phyloP scores from a whole-genome alignment of 306 rosid species.

The Parietaria judaica region DNA sequence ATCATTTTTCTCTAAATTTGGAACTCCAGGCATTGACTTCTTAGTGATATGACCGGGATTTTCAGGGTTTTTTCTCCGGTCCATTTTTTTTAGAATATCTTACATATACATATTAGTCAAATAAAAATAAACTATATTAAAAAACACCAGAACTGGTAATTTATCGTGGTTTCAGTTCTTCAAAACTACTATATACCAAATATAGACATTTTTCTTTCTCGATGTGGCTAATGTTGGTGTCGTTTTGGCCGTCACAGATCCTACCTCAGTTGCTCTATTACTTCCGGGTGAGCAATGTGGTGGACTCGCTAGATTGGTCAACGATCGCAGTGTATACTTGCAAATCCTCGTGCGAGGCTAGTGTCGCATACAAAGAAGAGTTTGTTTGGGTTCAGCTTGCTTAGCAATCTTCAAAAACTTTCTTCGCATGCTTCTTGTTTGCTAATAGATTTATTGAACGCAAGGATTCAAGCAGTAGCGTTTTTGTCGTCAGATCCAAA shows the following conservation, averaged over 20 bases:
- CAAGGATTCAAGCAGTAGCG: too few species aligned
- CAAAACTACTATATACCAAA: too few species aligned
- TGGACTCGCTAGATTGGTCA: slow-evolving; percentile 13
- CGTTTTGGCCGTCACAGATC: slow-evolving; percentile 30
- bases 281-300: slow-evolving; percentile 12
- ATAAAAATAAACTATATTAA: too few species aligned
- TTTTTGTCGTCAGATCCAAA: too few species aligned
- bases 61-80: too few species aligned
- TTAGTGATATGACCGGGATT: too few species aligned
- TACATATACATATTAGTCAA: too few species aligned
- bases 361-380: slow-evolving; percentile 12
- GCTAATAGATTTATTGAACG: not conserved
- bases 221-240: not conserved
- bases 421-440: not conserved
- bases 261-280: slow-evolving; percentile 65
- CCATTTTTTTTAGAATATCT: too few species aligned
- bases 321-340: slow-evolving; percentile 8
- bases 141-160: too few species aligned
- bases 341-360: slow-evolving; percentile 3
- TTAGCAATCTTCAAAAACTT: not conserved
- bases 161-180: too few species aligned
- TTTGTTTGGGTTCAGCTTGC: slow-evolving; percentile 8
- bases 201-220: not conserved
- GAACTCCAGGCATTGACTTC: too few species aligned
- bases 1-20: not conserved